A percentile compares a stretch with the other conserved stretches of the same genome.
Conservation (phyloP, 257 asterid genomes). For the Nyctanthes arbortristis region DNA sequence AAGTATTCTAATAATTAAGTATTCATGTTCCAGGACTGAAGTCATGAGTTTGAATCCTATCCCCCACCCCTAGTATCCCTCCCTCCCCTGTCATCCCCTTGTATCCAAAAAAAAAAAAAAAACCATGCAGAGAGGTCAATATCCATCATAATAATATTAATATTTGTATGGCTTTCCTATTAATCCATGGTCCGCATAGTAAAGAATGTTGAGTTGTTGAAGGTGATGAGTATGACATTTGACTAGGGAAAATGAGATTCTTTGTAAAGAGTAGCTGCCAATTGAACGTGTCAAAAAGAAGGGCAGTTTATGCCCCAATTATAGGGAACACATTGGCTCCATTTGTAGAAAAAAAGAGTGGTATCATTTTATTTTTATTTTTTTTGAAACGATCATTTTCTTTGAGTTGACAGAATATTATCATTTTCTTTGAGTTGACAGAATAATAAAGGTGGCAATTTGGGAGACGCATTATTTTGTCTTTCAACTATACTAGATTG, state of each 20-base stretch:
- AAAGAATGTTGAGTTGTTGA: background rate
- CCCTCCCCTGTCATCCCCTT: too few relatives aligned
- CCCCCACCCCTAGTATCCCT: too few relatives aligned
- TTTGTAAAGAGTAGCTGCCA: constrained; percentile 13
- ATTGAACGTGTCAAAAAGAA: constrained; percentile 1
- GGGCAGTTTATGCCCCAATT: background rate
- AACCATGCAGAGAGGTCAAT: too few relatives aligned
- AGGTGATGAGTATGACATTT: background rate
- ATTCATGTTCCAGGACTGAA: too few relatives aligned
- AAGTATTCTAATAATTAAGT: too few relatives aligned
- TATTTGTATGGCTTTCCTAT: background rate
- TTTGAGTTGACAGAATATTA: too few relatives aligned
- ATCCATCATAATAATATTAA: background rate
- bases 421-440: background rate
- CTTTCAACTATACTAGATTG: background rate
- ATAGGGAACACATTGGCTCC: background rate
- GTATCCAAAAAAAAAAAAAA: too few relatives aligned
- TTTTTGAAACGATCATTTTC: too few relatives aligned
- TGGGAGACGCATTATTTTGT: background rate
- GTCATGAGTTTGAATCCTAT: too few relatives aligned
- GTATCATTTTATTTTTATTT: too few relatives aligned
- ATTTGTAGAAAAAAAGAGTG: background rate
- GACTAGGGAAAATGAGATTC: constrained; percentile 1
- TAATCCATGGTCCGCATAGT: background rate
- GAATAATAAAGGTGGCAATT: too few relatives aligned